These are phyloP conservation scores for Cynanchum wilfordii DNA, from an alignment of 257 asterid species.

Conservation along the genomic window DNA sequence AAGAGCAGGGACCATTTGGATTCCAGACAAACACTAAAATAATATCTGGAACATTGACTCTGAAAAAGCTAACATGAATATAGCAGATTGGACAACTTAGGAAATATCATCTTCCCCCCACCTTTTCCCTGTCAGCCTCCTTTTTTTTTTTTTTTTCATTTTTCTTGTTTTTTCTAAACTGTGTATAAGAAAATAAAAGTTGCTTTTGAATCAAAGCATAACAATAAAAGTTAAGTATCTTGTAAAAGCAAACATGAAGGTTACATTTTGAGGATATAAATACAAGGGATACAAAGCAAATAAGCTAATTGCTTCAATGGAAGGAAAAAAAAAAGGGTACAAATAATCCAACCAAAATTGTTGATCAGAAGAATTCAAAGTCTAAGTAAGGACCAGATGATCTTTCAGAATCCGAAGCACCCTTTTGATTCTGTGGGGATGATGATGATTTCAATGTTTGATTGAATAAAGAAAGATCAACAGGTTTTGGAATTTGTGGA, in stretches of 20 bases:
- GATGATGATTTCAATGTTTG: constrained; percentile 43
- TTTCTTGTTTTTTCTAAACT: background rate
- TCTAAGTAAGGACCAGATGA: constrained; percentile 81
- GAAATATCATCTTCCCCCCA: background rate
- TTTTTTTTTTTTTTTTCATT: too few relatives aligned
- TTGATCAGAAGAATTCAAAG: constrained; percentile 66
- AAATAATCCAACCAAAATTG: constrained; percentile 17
- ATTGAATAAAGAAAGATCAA: constrained; percentile 47
- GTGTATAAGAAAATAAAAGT: constrained; percentile 8
- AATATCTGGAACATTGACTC: constrained; percentile 18
- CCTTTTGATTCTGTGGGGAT: constrained; percentile 37
- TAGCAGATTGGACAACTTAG: background rate
- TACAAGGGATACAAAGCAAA: constrained; percentile 17
- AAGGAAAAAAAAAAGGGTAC: constrained; percentile 12
- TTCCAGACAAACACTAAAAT: constrained; percentile 13
- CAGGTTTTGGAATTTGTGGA: constrained; percentile 67
- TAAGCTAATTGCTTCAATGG: constrained; percentile 18
- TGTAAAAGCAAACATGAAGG: constrained; percentile 9
- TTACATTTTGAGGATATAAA: constrained; percentile 25
- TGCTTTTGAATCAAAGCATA: background rate
- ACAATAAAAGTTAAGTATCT: background rate
- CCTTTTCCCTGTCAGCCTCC: background rate
- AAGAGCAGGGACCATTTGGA: constrained; percentile 15
- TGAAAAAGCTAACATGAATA: constrained; percentile 27
- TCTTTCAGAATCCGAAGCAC: constrained; percentile 49